These are phyloP conservation scores for Geopyxis carbonaria DNA, from an alignment of 495 filamentous ascomycete genomes.

Conservation along the genomic window DNA sequence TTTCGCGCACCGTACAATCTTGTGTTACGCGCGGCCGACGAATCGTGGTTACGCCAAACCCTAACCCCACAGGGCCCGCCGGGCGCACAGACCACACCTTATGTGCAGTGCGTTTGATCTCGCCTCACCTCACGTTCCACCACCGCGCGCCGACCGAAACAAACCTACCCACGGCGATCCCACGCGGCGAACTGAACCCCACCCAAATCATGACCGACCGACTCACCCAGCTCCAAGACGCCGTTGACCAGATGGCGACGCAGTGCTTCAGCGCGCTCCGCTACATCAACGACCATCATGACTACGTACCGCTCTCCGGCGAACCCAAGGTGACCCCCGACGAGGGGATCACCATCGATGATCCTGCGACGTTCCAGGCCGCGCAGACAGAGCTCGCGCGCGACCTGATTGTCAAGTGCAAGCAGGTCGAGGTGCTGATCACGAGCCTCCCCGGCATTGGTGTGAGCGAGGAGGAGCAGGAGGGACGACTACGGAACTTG, in stretches of 20 bases:
- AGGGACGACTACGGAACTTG: conserved; percentile 51
- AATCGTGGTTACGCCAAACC: too few species aligned
- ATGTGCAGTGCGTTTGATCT: too few species aligned
- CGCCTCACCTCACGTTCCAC: too few species aligned
- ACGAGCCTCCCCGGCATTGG: conserved; percentile 71
- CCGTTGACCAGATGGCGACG: conserved; percentile 61
- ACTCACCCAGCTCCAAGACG: conserved; percentile 86
- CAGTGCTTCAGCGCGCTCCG: conserved; percentile 35
- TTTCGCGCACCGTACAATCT: too few species aligned
- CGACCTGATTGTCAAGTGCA: conserved; percentile 76
- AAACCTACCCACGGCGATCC: too few species aligned
- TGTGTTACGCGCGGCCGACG: too few species aligned
- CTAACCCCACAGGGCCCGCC: too few species aligned
- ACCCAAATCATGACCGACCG: conserved; percentile 58
- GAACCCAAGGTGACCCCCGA: conserved; percentile 42
- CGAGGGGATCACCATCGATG: conserved; percentile 27
- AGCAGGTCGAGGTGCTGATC: conserved; percentile 85
- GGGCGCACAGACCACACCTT: too few species aligned
- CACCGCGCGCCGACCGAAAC: too few species aligned
- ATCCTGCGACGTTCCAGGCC: conserved; percentile 17
- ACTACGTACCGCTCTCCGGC: conserved; percentile 46
- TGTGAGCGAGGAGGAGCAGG: conserved; percentile 68
- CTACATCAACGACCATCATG: conserved; percentile 70
- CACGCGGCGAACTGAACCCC: too few species aligned
- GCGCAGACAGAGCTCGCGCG: conserved; percentile 66